These are phyloP conservation scores for Vigna hirtella DNA, from an alignment of 306 rosid genomes.

Conservation along the genomic window DNA sequence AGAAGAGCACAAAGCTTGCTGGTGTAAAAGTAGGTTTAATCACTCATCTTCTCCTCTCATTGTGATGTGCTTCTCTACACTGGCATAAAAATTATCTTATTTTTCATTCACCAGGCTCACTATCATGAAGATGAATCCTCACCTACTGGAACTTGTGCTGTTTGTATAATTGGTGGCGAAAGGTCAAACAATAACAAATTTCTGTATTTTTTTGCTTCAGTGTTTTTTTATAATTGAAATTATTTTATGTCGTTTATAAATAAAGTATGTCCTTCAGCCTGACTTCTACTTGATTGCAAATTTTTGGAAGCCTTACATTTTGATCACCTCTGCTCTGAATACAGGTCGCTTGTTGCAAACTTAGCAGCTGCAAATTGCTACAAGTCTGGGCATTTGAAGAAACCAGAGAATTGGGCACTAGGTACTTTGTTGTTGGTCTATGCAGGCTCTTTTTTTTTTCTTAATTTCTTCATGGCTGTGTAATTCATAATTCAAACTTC, in stretches of 20 bases:
- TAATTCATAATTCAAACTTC: conserved; percentile 8
- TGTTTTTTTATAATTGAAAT: not conserved
- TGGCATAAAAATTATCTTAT: conserved; percentile 11
- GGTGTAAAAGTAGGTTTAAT: conserved; percentile 74
- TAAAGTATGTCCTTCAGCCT: conserved; percentile 9
- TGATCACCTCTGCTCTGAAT: conserved; percentile 22
- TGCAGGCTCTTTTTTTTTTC: not conserved
- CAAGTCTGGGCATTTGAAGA: conserved; percentile 78
- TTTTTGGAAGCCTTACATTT: conserved; percentile 31
- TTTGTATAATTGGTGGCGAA: conserved; percentile 80
- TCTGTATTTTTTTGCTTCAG: not conserved
- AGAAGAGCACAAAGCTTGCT: conserved; percentile 65
- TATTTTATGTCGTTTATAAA: not conserved
- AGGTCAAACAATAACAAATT: conserved; percentile 53
- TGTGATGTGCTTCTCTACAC: conserved; percentile 3
- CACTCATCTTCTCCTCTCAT: conserved; percentile 1
- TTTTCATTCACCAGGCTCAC: conserved; percentile 61
- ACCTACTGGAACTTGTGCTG: conserved; percentile 93
- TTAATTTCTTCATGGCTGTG: conserved; percentile 17
- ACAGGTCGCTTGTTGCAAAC: conserved; percentile 84
- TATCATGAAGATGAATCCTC: conserved; percentile 78
- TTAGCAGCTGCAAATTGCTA: conserved; percentile 91
- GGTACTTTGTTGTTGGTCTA: conserved; percentile 52
- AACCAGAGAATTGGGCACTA: conserved; percentile 84
- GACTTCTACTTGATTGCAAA: conserved; percentile 31